These are phyloP conservation scores for Malus asiatica DNA, from an alignment of 306 rosid species.

Conservation along the genomic window DNA sequence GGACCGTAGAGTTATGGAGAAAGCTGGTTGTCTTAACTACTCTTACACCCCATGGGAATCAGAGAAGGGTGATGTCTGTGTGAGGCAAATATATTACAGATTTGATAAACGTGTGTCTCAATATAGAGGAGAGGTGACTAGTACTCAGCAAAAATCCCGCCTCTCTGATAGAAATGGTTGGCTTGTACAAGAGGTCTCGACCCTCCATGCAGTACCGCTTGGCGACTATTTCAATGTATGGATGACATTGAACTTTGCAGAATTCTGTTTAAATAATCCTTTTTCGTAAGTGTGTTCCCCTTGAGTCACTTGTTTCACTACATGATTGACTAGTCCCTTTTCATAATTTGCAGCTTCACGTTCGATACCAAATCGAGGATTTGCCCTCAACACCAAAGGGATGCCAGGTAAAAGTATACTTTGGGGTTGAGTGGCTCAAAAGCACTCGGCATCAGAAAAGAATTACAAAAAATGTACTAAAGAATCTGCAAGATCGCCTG, in stretches of 20 bases:
- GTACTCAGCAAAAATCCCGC: conserved; percentile 61
- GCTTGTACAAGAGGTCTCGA: conserved; percentile 83
- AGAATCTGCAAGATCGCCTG: conserved; percentile 44
- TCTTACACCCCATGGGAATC: conserved; percentile 85
- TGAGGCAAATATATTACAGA: conserved; percentile 72
- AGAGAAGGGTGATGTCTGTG: conserved; percentile 52
- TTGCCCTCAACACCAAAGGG: conserved; percentile 37
- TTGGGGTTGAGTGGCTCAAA: conserved; percentile 91
- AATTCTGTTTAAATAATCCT: conserved; percentile 7
- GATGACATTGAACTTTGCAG: conserved; percentile 12
- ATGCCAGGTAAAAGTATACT: conserved; percentile 54
- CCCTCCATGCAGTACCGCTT: conserved; percentile 77
- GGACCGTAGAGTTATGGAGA: conserved; percentile 76
- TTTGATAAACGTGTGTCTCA: conserved; percentile 62
- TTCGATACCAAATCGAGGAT: conserved; percentile 76
- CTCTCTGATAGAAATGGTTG: conserved; percentile 57
- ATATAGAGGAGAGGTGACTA: conserved; percentile 75
- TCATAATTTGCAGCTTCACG: conserved; percentile 61
- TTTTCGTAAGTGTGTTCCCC: neutral
- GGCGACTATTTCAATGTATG: conserved; percentile 81
- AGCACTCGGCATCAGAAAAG: conserved; percentile 68
- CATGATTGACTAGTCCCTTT: conserved; percentile 14
- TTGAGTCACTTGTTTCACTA: neutral
- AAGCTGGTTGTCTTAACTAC: conserved; percentile 67
- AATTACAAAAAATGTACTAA: conserved; percentile 60